These are phyloP conservation scores for Clavispora carvajalis DNA, from an alignment of 805 yeast genomes.

Conservation along the genomic window DNA sequence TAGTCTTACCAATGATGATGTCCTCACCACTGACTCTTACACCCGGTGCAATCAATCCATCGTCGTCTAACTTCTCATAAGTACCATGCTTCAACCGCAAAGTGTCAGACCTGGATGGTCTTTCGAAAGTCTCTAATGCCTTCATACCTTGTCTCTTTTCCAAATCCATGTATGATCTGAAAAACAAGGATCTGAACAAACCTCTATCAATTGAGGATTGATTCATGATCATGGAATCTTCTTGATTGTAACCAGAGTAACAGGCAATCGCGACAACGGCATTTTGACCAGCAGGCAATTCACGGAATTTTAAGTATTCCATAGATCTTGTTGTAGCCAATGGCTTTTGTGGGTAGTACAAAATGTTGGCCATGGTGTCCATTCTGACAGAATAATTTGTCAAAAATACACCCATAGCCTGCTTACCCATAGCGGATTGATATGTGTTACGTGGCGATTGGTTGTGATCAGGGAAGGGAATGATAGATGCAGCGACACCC, in stretches of 20 bases:
- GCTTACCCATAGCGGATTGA: constrained; percentile 99
- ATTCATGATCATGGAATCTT: constrained; percentile 99
- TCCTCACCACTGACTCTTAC: constrained; percentile 98
- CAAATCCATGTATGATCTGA: constrained; percentile 97
- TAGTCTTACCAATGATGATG: constrained; percentile 96
- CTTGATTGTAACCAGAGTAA: constrained; percentile 98
- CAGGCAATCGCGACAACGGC: constrained; percentile 98
- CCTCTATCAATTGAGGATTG: constrained; percentile 97
- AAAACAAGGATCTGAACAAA: constrained; percentile 88
- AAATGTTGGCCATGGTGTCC: constrained; percentile 99
- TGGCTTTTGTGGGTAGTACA: constrained; percentile 97
- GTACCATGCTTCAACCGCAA: constrained; percentile 96
- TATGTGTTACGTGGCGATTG: constrained; percentile 99
- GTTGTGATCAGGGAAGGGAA: constrained; percentile 99
- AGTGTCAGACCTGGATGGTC: constrained; percentile 92
- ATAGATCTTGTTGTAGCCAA: constrained; percentile 95
- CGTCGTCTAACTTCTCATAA: constrained; percentile 96
- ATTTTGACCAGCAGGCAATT: constrained; percentile 97
- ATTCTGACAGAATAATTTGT: constrained; percentile 94
- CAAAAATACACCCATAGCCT: constrained; percentile 98
- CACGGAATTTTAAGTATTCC: constrained; percentile 96
- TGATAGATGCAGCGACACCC: constrained; percentile 97
- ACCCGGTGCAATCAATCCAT: constrained; percentile 97
- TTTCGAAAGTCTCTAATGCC: constrained; percentile 95
- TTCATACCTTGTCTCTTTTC: constrained; percentile 98